Evolutionary conservation across 352 stramenopile species (phyloP).

Genomic region (Pythium aphanidermatum): DNA sequence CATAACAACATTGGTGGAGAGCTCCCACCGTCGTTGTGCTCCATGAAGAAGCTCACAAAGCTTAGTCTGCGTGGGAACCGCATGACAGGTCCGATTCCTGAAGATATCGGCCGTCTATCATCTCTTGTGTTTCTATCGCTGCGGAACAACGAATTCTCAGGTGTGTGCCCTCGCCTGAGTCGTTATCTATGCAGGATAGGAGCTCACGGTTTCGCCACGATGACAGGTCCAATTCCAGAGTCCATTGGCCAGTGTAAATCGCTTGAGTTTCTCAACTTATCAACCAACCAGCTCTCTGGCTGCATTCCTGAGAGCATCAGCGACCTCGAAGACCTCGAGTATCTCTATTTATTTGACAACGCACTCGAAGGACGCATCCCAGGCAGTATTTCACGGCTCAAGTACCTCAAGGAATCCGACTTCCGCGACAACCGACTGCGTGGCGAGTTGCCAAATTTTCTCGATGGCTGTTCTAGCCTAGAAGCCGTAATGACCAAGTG

Average conservation of each 20-base stretch:
- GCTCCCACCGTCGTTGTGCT: conserved; percentile 45
- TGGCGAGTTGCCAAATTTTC: conserved; percentile 74
- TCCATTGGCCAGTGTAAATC: conserved; percentile 66
- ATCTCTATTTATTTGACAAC: conserved; percentile 87
- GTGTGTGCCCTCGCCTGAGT: conserved; percentile 1
- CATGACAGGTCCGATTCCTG: conserved; percentile 55
- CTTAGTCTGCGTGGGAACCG: conserved; percentile 76
- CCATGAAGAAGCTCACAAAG: conserved; percentile 55
- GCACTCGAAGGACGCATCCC: conserved; percentile 60
- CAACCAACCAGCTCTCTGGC: conserved; percentile 72
- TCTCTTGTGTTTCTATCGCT: conserved; percentile 80
- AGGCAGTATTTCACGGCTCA: conserved; percentile 56
- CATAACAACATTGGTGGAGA: conserved; percentile 71
- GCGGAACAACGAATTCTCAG: conserved; percentile 72
- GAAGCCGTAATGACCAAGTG: conserved; percentile 80
- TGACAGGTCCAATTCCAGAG: conserved; percentile 43
- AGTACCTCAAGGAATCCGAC: conserved; percentile 76
- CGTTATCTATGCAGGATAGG: too few species aligned
- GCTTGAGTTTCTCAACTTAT: conserved; percentile 84
- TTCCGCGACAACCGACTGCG: conserved; percentile 73
- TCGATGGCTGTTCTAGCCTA: conserved; percentile 72
- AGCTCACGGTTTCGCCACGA: background rate
- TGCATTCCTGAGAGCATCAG: conserved; percentile 60
- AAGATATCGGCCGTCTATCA: conserved; percentile 55
- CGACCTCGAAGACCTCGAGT: conserved; percentile 73